Base-by-base conservation (phyloP, 2,329 filamentous ascomycete genomes). In the Aspergillus arachidicola region DNA sequence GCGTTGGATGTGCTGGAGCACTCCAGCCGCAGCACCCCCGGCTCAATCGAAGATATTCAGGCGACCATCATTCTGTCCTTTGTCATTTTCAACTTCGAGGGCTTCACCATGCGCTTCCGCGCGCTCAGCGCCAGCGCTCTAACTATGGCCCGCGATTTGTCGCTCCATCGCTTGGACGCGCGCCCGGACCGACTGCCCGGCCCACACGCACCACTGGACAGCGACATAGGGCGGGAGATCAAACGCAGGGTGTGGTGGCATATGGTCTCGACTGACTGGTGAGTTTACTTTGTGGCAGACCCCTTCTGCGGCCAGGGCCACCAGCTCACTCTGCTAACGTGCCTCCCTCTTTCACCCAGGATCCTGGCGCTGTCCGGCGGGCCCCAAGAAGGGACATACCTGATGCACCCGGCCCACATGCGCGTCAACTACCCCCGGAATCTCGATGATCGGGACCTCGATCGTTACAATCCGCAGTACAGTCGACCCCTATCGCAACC, bases 241-340 rank as follows among this genome's bases (percentile, higher is more conserved):
- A 58, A 63, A 30, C n/a, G 61, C 38, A 43, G 61, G 21, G 28
- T 60, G n/a, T 63, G 61, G 61, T 63, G 51, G 57, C 61, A 63
- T 34, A 28, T 60, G 10, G 51, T 57, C 7, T 43, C 61, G 21
- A 53, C 57, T 3, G 61, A 63, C 53, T 60, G 61, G 61, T 63
- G 26, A 34, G 30, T 50, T 23, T 21, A 32, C 11, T 34, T 50
- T 21, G n/a, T n/a, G 9, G 2, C 41, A 45, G 41, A 45, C 19
- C 10, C 41, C 6, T 45, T 45, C 16, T 11, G n/a, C 41, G 41
- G 41, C 19, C 19, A 45, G n/a, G 41, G 19, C 19, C 7, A 45
- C 19, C 26, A n/a, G 19, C n/a, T 11, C 6, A 28, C 19, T 43
- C 32, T 41, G 21, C 5, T 6, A 41, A 32, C 30, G 30, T 2